A percentile compares a stretch with the other conserved stretches of the same genome.
These are phyloP conservation scores for Pelargonium nanum DNA, from an alignment of 345 rosid species.

Conservation along the genomic window DNA sequence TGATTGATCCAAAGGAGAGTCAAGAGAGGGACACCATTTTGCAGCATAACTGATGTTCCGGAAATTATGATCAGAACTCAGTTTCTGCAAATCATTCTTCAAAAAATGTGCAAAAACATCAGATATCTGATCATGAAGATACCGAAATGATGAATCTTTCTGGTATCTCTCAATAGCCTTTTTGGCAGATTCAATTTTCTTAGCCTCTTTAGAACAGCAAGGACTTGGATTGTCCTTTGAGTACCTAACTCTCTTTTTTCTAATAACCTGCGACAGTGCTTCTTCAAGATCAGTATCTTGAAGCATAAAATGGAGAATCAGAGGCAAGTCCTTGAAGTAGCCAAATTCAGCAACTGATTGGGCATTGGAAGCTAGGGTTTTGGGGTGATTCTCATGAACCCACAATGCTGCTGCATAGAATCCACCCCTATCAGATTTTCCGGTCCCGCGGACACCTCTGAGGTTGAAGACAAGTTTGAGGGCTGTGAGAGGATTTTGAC, in stretches of 20 bases:
- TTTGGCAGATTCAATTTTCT: too few species aligned
- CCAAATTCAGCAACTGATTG: slow-evolving; percentile 8
- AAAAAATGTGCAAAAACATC: slow-evolving; percentile 35
- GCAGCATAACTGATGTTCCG: slow-evolving; percentile 28
- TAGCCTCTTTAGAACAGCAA: too few species aligned
- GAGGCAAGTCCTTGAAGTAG: slow-evolving; percentile 8
- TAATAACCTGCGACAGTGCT: too few species aligned
- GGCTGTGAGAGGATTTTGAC: slow-evolving; percentile 6
- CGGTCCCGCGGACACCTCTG: slow-evolving; percentile 16
- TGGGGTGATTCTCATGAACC: too few species aligned
- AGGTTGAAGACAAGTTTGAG: slow-evolving; percentile 14
- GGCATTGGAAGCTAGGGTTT: slow-evolving; percentile 11
- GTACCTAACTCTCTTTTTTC: too few species aligned
- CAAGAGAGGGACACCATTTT: slow-evolving; percentile 26
- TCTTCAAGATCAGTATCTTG: too few species aligned
- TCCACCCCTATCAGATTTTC: slow-evolving; percentile 17
- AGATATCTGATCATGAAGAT: slow-evolving; percentile 39
- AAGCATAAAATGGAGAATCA: too few species aligned
- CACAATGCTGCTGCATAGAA: slow-evolving; percentile 13
- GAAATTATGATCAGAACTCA: slow-evolving; percentile 17
- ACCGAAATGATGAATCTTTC: slow-evolving; percentile 35
- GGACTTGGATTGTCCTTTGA: too few species aligned
- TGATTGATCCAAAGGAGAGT: slow-evolving; percentile 40
- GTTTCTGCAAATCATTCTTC: slow-evolving; percentile 18
- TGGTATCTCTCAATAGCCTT: slow-evolving; percentile 27